Percentiles rank a stretch among this genome's conserved stretches.
phyloP scores from a whole-genome alignment of 129 eudicot genomes.

The Artemisia annua region DNA sequence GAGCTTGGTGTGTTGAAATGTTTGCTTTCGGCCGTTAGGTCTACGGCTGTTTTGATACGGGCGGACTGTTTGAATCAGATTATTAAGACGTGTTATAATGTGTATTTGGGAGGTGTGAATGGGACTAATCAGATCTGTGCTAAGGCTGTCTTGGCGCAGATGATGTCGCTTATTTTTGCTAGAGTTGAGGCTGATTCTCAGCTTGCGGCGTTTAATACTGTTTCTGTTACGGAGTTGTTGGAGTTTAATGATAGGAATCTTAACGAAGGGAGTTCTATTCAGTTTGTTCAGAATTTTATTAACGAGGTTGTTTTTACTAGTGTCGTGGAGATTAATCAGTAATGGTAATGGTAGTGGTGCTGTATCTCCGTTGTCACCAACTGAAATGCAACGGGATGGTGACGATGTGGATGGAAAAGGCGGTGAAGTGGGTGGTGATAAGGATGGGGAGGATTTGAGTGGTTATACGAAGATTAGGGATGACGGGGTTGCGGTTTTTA shows the following conservation, averaged over 20 bases:
- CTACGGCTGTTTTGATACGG: slow-evolving; percentile 47
- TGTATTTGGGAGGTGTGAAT: slow-evolving; percentile 81
- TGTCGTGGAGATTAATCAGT: slow-evolving; percentile 29
- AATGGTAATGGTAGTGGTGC: too few relatives aligned
- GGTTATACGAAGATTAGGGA: slow-evolving; percentile 71
- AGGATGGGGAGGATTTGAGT: slow-evolving; percentile 42
- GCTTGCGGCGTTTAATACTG: slow-evolving; percentile 45
- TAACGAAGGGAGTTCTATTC: slow-evolving; percentile 89
- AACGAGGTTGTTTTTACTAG: slow-evolving; percentile 65
- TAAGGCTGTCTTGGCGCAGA: slow-evolving; percentile 91
- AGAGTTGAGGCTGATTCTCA: slow-evolving; percentile 68
- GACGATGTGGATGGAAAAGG: slow-evolving; percentile 35
- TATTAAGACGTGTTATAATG: slow-evolving; percentile 81
- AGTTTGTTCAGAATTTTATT: slow-evolving; percentile 69
- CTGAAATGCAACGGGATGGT: slow-evolving; percentile 17
- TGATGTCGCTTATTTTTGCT: slow-evolving; percentile 75
- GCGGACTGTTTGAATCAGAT: slow-evolving; percentile 77
- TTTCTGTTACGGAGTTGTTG: slow-evolving; percentile 63
- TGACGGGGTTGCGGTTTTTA: slow-evolving; percentile 78
- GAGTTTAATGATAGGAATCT: slow-evolving; percentile 90
- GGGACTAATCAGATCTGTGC: slow-evolving; percentile 99
- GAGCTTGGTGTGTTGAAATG: slow-evolving; percentile 71
- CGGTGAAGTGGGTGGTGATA: slow-evolving; percentile 26
- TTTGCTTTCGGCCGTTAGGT: slow-evolving; percentile 72
- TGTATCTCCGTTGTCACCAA: slow-evolving; percentile 5